A percentile compares a stretch with the other conserved stretches of the same genome.
Conservation (phyloP, 1,139 yeast genomes). For the Nakaseomyces bracarensis region DNA sequence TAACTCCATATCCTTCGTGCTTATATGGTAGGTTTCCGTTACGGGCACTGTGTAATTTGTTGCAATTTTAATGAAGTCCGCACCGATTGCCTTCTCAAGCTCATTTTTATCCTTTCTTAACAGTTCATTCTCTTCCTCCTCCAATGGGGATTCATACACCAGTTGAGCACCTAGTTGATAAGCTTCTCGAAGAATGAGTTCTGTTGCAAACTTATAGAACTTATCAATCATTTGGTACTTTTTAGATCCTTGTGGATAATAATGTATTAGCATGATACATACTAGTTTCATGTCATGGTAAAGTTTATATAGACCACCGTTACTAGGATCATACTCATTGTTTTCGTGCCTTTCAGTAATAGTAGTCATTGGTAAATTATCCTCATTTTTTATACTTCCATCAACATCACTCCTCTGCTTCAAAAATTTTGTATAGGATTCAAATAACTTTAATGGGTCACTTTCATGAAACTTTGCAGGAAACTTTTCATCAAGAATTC, state of each 20-base stretch:
- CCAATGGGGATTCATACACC: conserved; percentile 10
- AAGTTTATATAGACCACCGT: conserved; percentile 40
- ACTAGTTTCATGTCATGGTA: conserved; percentile 72
- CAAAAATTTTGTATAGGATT: conserved; percentile 37
- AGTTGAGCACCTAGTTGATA: conserved; percentile 37
- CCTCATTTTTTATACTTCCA: conserved; percentile 24
- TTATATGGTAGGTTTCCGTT: conserved; percentile 55
- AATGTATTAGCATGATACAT: conserved; percentile 42
- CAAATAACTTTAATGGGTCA: conserved; percentile 38
- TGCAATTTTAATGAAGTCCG: conserved; percentile 63
- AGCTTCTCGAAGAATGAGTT: conserved; percentile 64
- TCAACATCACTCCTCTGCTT: conserved; percentile 25
- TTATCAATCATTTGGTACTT: conserved; percentile 54
- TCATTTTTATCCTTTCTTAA: conserved; percentile 21
- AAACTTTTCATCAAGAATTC: conserved; percentile 36
- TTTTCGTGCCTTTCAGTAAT: conserved; percentile 31
- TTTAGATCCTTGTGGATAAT: conserved; percentile 47
- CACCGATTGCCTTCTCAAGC: conserved; percentile 33
- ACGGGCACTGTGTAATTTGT: conserved; percentile 49
- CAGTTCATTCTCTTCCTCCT: conserved; percentile 12
- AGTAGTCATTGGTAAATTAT: conserved; percentile 28
- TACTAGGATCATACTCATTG: conserved; percentile 35
- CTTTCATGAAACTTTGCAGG: conserved; percentile 44
- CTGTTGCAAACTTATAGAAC: conserved; percentile 63
- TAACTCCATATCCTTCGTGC: conserved; percentile 35